Conservation (phyloP, 2,329 filamentous ascomycete genomes). For the Arthrobotrys musiformis region DNA sequence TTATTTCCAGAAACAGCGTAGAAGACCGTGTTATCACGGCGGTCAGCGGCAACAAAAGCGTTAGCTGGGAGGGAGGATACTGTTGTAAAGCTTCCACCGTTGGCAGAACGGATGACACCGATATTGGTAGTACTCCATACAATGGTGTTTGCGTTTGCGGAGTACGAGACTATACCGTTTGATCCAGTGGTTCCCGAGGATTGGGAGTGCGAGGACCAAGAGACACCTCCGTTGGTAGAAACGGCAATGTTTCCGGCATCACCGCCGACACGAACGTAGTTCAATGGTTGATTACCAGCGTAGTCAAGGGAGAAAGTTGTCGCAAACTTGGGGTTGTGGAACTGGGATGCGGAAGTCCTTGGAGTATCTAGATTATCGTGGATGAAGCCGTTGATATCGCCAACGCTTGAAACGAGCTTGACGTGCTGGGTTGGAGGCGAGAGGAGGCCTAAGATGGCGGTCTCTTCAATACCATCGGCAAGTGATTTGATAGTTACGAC, state of each 20-base stretch:
- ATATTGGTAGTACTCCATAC: conserved; percentile 59
- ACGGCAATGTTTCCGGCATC: conserved; percentile 64
- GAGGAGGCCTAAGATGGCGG: conserved; percentile 66
- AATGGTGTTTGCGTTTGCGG: conserved; percentile 66
- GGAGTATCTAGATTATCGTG: conserved; percentile 63
- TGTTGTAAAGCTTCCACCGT: conserved; percentile 65
- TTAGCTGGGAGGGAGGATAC: conserved; percentile 65
- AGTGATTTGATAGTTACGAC: conserved; percentile 67
- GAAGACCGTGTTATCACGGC: conserved; percentile 67
- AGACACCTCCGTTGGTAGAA: conserved; percentile 67
- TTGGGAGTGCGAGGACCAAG: conserved; percentile 65
- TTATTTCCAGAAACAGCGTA: conserved; percentile 66
- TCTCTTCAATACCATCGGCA: conserved; percentile 70
- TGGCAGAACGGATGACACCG: conserved; percentile 45
- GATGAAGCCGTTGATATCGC: conserved; percentile 68
- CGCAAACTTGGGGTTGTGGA: conserved; percentile 67
- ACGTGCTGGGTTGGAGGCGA: conserved; percentile 65
- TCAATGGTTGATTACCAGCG: conserved; percentile 61
- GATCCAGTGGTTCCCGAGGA: conserved; percentile 65
- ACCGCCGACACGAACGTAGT: conserved; percentile 67
- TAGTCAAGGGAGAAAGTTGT: conserved; percentile 64
- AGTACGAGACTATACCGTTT: conserved; percentile 67
- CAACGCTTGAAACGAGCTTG: conserved; percentile 66
- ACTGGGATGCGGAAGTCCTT: conserved; percentile 63
- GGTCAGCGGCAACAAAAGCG: conserved; percentile 69